Evolutionary conservation across 2,329 filamentous ascomycete genomes (phyloP).

Genomic region (Cladophialophora chaetospira): DNA sequence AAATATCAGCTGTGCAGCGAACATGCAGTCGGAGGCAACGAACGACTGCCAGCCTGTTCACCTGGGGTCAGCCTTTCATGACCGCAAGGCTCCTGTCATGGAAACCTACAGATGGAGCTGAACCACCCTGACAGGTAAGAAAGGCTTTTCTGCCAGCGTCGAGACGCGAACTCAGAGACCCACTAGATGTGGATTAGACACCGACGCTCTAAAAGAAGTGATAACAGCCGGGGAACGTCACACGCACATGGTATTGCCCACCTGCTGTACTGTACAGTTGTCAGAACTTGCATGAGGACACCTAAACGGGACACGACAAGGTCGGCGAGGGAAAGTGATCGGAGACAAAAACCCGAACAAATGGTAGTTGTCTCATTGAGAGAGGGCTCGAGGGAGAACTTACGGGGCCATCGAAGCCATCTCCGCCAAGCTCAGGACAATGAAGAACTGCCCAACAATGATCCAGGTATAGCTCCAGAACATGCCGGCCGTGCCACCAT

Average conservation of each 20-base stretch:
- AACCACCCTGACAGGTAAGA: conserved; percentile 58
- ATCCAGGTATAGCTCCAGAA: conserved; percentile 45
- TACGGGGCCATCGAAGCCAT: conserved; percentile 57
- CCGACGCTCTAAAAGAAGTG: no score
- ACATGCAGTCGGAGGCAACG: conserved; percentile 15
- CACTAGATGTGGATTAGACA: no score
- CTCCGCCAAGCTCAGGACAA: conserved; percentile 64
- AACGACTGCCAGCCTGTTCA: conserved; percentile 18
- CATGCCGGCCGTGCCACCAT: conserved; percentile 29
- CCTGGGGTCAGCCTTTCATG: no score
- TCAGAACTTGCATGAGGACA: no score
- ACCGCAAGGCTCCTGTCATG: no score
- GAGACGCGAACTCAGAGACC: conserved; percentile 58
- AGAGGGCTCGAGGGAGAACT: no score
- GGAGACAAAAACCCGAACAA: no score
- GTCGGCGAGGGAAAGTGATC: no score
- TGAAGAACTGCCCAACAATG: conserved; percentile 68
- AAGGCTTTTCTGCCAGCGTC: conserved; percentile 53
- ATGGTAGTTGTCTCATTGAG: no score
- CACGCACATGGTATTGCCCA: conserved; percentile 43
- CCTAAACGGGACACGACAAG: no score
- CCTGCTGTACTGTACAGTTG: no score
- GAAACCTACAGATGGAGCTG: conserved; percentile 12
- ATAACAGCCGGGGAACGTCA: no score
- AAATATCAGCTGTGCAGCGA: conserved; percentile 13